Conservation (phyloP, 768 basidiomycete species). For the Sporobolomyces pararoseus region DNA sequence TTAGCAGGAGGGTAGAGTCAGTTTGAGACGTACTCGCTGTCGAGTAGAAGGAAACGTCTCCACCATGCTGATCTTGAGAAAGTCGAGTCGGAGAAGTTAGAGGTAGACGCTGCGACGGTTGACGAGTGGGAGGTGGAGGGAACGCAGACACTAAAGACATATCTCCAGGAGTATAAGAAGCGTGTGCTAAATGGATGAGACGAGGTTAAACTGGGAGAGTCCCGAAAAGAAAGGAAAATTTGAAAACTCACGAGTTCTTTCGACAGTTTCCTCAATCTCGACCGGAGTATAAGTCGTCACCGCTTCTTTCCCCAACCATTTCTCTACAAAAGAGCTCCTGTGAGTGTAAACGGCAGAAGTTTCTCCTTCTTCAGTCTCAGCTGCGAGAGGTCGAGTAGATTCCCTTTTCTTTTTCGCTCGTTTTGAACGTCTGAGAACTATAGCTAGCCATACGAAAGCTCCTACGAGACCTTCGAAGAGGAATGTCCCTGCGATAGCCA, state of each 20-base stretch:
- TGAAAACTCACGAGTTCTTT: not conserved
- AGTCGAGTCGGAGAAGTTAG: not conserved
- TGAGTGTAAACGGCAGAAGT: not conserved
- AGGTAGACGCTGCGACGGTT: not conserved
- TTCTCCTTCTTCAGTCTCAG: not conserved
- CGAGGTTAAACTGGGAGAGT: too few species aligned
- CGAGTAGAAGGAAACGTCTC: constrained; percentile 5
- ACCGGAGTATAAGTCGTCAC: constrained; percentile 5
- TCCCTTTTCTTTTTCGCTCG: not conserved
- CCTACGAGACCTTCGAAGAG: not conserved
- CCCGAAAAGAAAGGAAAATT: not conserved
- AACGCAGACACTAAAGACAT: not conserved
- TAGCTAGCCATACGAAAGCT: not conserved
- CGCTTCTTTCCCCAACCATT: not conserved
- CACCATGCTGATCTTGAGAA: not conserved
- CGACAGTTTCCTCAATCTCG: not conserved
- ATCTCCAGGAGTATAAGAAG: not conserved
- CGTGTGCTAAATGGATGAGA: too few species aligned
- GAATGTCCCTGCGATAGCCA: constrained; percentile 2
- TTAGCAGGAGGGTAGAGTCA: not conserved
- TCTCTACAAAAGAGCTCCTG: constrained; percentile 6
- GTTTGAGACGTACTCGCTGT: not conserved
- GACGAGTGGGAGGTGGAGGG: not conserved
- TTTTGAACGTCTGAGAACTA: not conserved
- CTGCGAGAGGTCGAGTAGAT: not conserved